A percentile compares a stretch with the other conserved stretches of the same genome.
phyloP scores from a whole-genome alignment of 2,329 filamentous ascomycete species.

The Fusarium clavum region DNA sequence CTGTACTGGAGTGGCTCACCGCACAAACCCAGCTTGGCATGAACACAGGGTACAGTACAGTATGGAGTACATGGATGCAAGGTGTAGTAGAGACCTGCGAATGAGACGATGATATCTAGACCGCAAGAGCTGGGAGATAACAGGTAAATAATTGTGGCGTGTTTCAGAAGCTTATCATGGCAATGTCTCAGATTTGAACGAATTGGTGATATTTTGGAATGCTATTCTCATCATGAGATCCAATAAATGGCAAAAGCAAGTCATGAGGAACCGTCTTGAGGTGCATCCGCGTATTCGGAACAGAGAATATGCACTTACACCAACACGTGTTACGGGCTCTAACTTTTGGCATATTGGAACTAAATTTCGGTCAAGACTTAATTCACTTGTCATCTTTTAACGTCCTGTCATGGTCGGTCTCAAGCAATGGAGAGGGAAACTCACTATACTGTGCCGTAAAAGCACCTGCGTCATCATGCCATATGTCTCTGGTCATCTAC shows the following conservation, averaged over 20 bases:
- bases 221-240: conserved; percentile 1
- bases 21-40: background rate
- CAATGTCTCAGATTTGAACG: background rate
- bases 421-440: background rate
- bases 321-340: background rate
- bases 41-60: background rate
- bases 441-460: background rate
- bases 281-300: conserved; percentile 24
- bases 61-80: background rate
- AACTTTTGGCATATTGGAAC: background rate
- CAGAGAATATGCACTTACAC: background rate
- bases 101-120: conserved; percentile 19
- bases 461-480: conserved; percentile 27
- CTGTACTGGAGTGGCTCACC: conserved; percentile 13
- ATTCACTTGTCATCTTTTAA: conserved; percentile 7
- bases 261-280: background rate
- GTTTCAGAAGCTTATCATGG: background rate
- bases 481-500: conserved; percentile 4
- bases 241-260: background rate
- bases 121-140: conserved; percentile 6
- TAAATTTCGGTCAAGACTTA: background rate
- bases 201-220: conserved; percentile 4
- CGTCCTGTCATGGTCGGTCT: background rate
- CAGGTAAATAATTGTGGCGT: conserved; percentile 2
- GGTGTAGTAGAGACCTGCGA: background rate